Evolutionary conservation across 768 basidiomycete species (phyloP), one percentile per base, ranked within the genome.

Genomic region (Tylopilus rubrobrunneus): DNA sequence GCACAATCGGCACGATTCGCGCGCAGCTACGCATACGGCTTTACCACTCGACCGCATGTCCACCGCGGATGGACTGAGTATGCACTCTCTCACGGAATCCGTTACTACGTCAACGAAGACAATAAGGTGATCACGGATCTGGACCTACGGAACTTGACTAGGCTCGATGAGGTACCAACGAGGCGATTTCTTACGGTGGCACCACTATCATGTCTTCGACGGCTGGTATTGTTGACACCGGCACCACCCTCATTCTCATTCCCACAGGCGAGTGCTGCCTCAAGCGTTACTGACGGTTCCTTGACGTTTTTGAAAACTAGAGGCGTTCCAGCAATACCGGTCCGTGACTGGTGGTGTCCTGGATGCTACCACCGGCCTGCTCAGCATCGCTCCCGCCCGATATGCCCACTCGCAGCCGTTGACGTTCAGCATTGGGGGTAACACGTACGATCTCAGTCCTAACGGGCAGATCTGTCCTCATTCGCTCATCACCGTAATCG

Each of bases 41-140:
- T 70, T 12, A 58, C 68, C 2, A 50, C 59, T 0, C 57, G 58
- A 0, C 68, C 64, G 0, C 62, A 67, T 33, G 45, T 53, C 28
- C 37, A 15, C 17, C 78, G 84, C 19, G 90, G 90, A 4, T 92
- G 89, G 89, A 74, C 80, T 45, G 87, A 86, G 62, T 82, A 87
- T 64, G 74, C 79, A 19, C 80, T 92, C n/a, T 90, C 90, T 1
- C 87, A 90, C 60, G 81, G 81, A 9, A 71, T 78, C 5, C 72
- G 79, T 34, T 92, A 92, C 70, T 92, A 84, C 61, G 78, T 80
- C 42, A 86, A 89, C 63, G 78, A 81, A 4, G 79, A 76, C 12
- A 68, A 77, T 37, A 80, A 77, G 41, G 74, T 84, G 49, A 82
- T 82, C n/a, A 87, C 87, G 17, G 90, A 92, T 62, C 70, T 85